These are phyloP conservation scores for Choiromyces venosus DNA, from an alignment of 495 filamentous ascomycete species.

Conservation along the genomic window DNA sequence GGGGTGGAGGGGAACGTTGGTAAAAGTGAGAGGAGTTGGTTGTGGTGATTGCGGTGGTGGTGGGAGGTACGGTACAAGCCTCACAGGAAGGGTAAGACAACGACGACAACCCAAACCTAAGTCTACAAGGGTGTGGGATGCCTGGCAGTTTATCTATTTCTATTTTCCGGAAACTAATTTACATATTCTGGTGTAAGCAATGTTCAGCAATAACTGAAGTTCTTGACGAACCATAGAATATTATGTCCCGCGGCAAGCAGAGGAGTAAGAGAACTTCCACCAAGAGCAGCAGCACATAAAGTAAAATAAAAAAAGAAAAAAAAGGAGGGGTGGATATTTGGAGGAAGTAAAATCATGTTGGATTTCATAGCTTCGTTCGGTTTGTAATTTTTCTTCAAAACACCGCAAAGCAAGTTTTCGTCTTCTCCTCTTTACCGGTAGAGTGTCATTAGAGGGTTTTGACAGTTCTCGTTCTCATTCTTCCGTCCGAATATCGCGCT, in stretches of 20 bases:
- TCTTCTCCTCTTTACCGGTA: not conserved
- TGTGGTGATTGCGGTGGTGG: not conserved
- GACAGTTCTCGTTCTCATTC: not conserved
- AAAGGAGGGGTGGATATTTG: not conserved
- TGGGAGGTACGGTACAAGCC: not conserved
- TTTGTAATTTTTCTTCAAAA: not conserved
- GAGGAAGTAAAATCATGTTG: not conserved
- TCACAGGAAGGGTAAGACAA: not conserved
- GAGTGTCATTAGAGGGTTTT: not conserved
- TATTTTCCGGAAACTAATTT: not conserved
- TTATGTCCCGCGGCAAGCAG: not conserved
- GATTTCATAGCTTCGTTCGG: not conserved
- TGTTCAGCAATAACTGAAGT: not conserved
- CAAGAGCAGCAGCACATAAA: not conserved
- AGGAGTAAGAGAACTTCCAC: not conserved
- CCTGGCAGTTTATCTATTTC: not conserved
- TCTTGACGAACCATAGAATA: not conserved
- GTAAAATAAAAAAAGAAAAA: too few relatives aligned
- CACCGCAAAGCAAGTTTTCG: not conserved
- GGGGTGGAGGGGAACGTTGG: conserved; percentile 16
- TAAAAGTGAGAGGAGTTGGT: not conserved
- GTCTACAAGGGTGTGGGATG: not conserved
- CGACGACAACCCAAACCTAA: not conserved
- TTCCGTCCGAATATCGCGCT: not conserved
- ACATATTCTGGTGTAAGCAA: not conserved